These are phyloP conservation scores for Oxyria digyna DNA, from an alignment of 148 eudicot species.

Conservation along the genomic window DNA sequence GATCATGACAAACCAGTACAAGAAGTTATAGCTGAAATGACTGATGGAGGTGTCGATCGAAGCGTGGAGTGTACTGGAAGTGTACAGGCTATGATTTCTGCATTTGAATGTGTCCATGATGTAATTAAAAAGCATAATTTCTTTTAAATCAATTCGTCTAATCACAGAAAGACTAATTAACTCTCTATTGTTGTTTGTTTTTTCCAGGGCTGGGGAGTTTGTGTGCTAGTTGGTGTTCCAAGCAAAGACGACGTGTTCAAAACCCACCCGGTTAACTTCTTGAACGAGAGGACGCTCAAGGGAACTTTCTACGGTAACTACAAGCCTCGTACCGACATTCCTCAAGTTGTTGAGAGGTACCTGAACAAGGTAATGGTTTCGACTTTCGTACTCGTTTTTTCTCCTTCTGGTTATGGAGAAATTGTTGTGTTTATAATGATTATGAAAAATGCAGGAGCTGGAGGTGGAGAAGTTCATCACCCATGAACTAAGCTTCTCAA, in stretches of 20 bases:
- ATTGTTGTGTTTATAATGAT: background rate
- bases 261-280: constrained; percentile 38
- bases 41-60: constrained; percentile 46
- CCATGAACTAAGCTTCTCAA: too few relatives aligned
- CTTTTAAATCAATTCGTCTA: background rate
- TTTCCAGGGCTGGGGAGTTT: constrained; percentile 53
- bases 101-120: constrained; percentile 53
- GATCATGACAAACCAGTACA: constrained; percentile 36
- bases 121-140: constrained; percentile 4
- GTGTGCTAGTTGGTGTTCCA: constrained; percentile 52
- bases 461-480: too few relatives aligned
- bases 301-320: constrained; percentile 52
- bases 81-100: constrained; percentile 47
- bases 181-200: background rate
- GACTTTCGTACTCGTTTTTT: background rate
- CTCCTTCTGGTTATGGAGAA: background rate
- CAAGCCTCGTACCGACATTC: constrained; percentile 39
- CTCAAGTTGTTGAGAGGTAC: constrained; percentile 46
- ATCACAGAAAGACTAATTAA: background rate
- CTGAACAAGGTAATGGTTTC: constrained; percentile 30
- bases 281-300: constrained; percentile 38
- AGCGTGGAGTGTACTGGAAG: constrained; percentile 50
- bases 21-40: constrained; percentile 34
- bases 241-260: constrained; percentile 41
- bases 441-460: constrained; percentile 11